Percentiles rank a stretch among this genome's conserved stretches.
Conservation (phyloP, 2,329 filamentous ascomycete species). For the Penicillium vulpinum region DNA sequence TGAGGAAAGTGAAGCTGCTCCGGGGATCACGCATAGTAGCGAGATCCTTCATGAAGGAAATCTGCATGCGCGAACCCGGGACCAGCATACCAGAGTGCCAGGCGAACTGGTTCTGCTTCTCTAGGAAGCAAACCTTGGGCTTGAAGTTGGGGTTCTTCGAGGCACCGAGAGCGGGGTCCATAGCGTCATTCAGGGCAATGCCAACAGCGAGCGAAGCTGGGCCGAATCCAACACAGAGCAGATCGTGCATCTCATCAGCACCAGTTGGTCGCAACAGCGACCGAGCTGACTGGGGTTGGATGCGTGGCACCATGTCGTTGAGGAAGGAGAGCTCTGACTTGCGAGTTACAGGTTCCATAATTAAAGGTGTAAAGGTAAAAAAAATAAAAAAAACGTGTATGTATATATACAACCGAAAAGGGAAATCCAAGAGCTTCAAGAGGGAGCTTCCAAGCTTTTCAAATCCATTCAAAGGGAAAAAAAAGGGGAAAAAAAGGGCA, state of each 20-base stretch:
- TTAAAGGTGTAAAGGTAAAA: not conserved
- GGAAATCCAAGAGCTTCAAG: not conserved
- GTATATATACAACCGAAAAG: not conserved
- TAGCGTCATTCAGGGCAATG: slow-evolving; percentile 80
- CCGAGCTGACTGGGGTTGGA: slow-evolving; percentile 19
- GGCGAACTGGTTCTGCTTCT: slow-evolving; percentile 78
- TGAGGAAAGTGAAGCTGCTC: slow-evolving; percentile 91
- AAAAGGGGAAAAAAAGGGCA: not conserved
- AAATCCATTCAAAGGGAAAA: slow-evolving; percentile 5
- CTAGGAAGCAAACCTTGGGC: slow-evolving; percentile 81
- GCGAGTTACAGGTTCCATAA: slow-evolving; percentile 22
- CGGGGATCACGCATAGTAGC: slow-evolving; percentile 84
- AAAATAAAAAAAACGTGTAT: not conserved
- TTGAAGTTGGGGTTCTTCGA: slow-evolving; percentile 33
- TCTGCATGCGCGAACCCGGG: slow-evolving; percentile 93
- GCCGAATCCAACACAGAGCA: slow-evolving; percentile 90
- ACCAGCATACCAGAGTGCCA: slow-evolving; percentile 98
- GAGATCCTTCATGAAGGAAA: slow-evolving; percentile 95
- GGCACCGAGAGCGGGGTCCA: slow-evolving; percentile 50
- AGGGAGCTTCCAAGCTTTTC: slow-evolving; percentile 7
- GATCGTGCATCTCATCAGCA: slow-evolving; percentile 70
- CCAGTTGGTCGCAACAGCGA: slow-evolving; percentile 56
- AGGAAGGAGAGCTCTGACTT: slow-evolving; percentile 31
- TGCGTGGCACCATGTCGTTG: slow-evolving; percentile 23
- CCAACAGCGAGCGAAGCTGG: slow-evolving; percentile 88